phyloP scores from a whole-genome alignment of 805 yeast species.

The Lipomyces anomalus region DNA sequence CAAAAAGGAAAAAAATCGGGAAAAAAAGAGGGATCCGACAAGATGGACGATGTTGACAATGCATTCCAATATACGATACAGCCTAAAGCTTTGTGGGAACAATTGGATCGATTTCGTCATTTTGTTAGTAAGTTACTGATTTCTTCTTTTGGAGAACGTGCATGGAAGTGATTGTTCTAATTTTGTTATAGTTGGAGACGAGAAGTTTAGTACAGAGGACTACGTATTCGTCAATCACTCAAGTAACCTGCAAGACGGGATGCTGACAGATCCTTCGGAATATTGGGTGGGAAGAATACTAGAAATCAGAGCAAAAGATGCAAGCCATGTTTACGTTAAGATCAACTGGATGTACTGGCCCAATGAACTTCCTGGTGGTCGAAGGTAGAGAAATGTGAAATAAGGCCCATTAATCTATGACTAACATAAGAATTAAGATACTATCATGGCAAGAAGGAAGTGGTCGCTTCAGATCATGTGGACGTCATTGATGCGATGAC shows the following conservation, averaged over 20 bases:
- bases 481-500: conserved; percentile 22
- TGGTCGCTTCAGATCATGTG: conserved; percentile 20
- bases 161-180: not conserved
- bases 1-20: conserved; percentile 1
- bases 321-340: conserved; percentile 12
- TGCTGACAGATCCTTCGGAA: conserved; percentile 4
- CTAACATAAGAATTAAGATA: conserved; percentile 2
- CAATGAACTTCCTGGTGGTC: conserved; percentile 19
- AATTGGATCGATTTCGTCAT: conserved; percentile 6
- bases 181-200: conserved; percentile 10
- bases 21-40: not conserved
- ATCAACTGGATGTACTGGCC: conserved; percentile 24
- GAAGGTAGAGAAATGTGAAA: conserved; percentile 2
- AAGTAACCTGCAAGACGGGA: not conserved
- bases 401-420: not conserved
- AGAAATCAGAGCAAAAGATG: conserved; percentile 15
- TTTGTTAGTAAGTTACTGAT: conserved; percentile 10
- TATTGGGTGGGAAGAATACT: conserved; percentile 20
- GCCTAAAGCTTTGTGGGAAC: conserved; percentile 12
- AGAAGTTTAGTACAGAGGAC: conserved; percentile 14
- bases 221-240: conserved; percentile 18
- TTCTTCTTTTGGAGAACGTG: not conserved
- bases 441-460: conserved; percentile 19
- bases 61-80: conserved; percentile 8
- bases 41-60: conserved; percentile 7